Conservation (phyloP, 768 basidiomycete species). For the Macrolepiota albuminosa region DNA sequence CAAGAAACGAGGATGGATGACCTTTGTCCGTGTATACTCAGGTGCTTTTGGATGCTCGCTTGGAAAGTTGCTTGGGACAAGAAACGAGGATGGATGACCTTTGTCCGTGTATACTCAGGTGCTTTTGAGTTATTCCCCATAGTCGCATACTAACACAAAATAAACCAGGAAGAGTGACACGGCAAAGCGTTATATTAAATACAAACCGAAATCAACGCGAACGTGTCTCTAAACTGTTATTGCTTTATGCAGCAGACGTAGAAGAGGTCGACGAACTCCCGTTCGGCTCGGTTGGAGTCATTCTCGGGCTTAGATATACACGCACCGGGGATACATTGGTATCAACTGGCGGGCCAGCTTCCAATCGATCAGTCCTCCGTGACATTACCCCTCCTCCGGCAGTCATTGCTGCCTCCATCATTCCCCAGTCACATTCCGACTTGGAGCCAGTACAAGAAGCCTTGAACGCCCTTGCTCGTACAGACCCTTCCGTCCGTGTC, state of each 20-base stretch:
- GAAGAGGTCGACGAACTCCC: constrained; percentile 77
- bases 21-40: constrained; percentile 85
- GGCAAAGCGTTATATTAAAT: constrained; percentile 59
- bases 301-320: constrained; percentile 78
- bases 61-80: constrained; percentile 92
- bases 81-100: constrained; percentile 86
- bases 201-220: constrained; percentile 65
- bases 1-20: constrained; percentile 83
- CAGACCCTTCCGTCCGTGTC: constrained; percentile 83
- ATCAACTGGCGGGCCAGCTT: constrained; percentile 37
- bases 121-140: constrained; percentile 13
- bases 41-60: constrained; percentile 69
- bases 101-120: constrained; percentile 88
- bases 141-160: background rate
- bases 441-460: constrained; percentile 75
- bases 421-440: constrained; percentile 78
- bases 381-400: constrained; percentile 76
- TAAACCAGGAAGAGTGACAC: constrained; percentile 59
- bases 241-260: constrained; percentile 73
- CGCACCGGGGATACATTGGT: constrained; percentile 86
- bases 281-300: constrained; percentile 80
- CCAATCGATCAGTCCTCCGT: constrained; percentile 40
- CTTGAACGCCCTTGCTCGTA: constrained; percentile 66
- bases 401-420: constrained; percentile 79
- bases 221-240: constrained; percentile 65